Conservation (phyloP, 179 eudicot species). For the Drosera spatulata region DNA sequence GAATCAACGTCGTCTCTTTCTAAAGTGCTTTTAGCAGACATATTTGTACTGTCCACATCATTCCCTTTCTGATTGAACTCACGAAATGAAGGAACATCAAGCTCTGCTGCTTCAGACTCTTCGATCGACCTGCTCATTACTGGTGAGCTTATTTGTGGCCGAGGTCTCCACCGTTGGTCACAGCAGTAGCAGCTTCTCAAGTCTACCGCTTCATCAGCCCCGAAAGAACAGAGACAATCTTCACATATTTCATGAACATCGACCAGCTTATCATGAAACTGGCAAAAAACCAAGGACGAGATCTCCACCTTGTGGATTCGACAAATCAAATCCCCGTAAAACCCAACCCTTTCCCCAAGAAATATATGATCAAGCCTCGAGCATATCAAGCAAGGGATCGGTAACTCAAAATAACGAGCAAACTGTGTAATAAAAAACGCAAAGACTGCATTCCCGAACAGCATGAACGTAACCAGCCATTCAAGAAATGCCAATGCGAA, state of each 20-base stretch:
- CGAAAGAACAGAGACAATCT: constrained; percentile 72
- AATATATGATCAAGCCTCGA: too few species aligned
- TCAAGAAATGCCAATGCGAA: constrained; percentile 61
- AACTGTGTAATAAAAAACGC: too few species aligned
- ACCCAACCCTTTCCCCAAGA: too few species aligned
- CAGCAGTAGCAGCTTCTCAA: constrained; percentile 63
- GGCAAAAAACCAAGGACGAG: constrained; percentile 59
- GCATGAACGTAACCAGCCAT: constrained; percentile 62
- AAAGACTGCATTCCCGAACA: too few species aligned
- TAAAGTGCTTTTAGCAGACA: constrained; percentile 5
- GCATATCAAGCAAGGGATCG: constrained; percentile 16
- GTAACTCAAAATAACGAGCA: constrained; percentile 19
- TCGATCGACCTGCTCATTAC: constrained; percentile 14
- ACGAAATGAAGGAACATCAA: constrained; percentile 19
- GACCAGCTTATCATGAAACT: constrained; percentile 60
- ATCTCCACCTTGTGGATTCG: constrained; percentile 55
- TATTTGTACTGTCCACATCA: constrained; percentile 17
- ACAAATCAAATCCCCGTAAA: constrained; percentile 40
- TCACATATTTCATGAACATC: constrained; percentile 82
- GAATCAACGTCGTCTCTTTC: constrained; percentile 15
- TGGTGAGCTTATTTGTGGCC: too few species aligned
- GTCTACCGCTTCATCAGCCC: constrained; percentile 30
- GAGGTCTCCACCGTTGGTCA: constrained; percentile 36
- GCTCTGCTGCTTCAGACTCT: constrained; percentile 19
- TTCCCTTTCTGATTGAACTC: constrained; percentile 17